Base-by-base conservation (phyloP, 73 alveolate genomes). In the Paramecium sonneborni region DNA sequence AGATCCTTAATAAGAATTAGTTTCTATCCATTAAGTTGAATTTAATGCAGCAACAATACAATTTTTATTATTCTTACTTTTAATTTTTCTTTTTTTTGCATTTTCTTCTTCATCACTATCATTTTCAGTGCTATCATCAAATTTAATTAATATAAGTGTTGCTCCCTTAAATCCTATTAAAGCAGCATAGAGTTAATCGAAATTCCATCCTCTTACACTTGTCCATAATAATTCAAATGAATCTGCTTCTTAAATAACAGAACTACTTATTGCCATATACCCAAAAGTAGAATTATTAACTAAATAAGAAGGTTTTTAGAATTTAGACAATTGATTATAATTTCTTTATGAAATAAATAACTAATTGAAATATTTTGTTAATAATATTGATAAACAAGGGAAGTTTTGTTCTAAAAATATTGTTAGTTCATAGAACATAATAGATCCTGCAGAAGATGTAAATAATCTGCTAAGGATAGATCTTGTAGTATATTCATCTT, bases 11-110 rank as follows among this genome's bases (percentile, higher is more conserved):
- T 79, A 79, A 41, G 90, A 79, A 21, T 79, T 79, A 18, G 90
- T 79, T 79, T 79, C 90, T 20, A 79, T 79, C 90, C 90, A 79
- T 79, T 79, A 24, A 12, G 69, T 43, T 1, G 90, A 57, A 79
- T 79, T 79, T 39, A 79, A 79, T 7, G 90, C 90, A 23, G 62
- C 90, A 38, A 79, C 74, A 46, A 79, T 46, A 12, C 62, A 79
- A 79, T 79, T 12, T 79, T 79, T 79, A 35, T 38, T 38, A 23
- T 37, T 30, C 30, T 43, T 43, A 26, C 5, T 18, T 6, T 38
- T 79, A 10, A 26, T 18, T 79, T 79, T 79, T 43, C 14, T 30
- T 43, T 38, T 28, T 72, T 72, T 34, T 18, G 30, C 0, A 35
- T 28, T 26, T 43, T 43, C 69, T 43, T 79, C 90, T 12, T 79